These are phyloP conservation scores for Suillus decipiens DNA, from an alignment of 768 basidiomycete genomes.

Conservation along the genomic window DNA sequence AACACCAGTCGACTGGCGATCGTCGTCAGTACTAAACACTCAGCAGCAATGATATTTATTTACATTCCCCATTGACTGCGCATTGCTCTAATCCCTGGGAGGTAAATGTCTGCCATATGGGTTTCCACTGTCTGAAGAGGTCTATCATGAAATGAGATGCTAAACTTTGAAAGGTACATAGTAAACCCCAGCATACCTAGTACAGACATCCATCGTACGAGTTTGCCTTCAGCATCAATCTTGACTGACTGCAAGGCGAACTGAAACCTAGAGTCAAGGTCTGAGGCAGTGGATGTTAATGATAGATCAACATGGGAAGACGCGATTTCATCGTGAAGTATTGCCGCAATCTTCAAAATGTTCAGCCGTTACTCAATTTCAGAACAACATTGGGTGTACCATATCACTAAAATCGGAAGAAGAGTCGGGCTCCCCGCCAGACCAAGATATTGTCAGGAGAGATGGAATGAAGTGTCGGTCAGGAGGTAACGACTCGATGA, in stretches of 20 bases:
- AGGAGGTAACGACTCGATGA: constrained; percentile 53
- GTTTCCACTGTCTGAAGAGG: constrained; percentile 28
- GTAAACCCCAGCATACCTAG: constrained; percentile 43
- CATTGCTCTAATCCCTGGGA: constrained; percentile 26
- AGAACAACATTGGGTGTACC: constrained; percentile 41
- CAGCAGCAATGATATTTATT: constrained; percentile 22
- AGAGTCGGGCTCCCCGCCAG: constrained; percentile 41
- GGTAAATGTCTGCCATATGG: constrained; percentile 25
- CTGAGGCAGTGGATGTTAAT: constrained; percentile 52
- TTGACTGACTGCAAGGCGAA: constrained; percentile 41
- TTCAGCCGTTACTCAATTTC: constrained; percentile 10
- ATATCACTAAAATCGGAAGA: constrained; percentile 57
- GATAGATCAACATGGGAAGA: constrained; percentile 45
- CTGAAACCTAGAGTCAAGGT: constrained; percentile 59
- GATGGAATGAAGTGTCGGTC: constrained; percentile 64
- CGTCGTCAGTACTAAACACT: constrained; percentile 8
- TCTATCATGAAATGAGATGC: constrained; percentile 15
- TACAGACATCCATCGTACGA: constrained; percentile 48
- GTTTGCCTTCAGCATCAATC: constrained; percentile 59
- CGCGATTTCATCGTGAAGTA: constrained; percentile 45
- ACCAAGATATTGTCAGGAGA: constrained; percentile 63
- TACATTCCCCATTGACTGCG: constrained; percentile 45
- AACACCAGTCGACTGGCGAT: constrained; percentile 56
- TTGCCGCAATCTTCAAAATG: constrained; percentile 47
- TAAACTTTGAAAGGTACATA: constrained; percentile 5